phyloP scores from a whole-genome alignment of 164 flowering plant species.

The Umbilicus rupestris region DNA sequence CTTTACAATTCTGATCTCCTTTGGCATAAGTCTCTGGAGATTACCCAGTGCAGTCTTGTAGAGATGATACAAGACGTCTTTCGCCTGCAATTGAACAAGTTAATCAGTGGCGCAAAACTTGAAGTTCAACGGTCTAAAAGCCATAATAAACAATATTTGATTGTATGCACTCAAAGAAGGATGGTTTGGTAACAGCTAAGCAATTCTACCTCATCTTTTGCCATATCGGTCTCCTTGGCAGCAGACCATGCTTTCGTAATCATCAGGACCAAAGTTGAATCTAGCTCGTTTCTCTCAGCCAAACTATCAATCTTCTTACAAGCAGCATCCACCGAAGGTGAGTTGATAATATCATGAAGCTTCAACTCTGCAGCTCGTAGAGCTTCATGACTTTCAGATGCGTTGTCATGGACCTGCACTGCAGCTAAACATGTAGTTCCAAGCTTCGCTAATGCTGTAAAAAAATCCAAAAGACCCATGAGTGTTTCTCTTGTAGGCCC shows the following conservation, averaged over 20 bases:
- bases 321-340: slow-evolving; percentile 72
- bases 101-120: not conserved
- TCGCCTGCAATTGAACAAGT: slow-evolving; percentile 41
- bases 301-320: slow-evolving; percentile 71
- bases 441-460: slow-evolving; percentile 54
- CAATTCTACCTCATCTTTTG: slow-evolving; percentile 65
- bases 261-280: slow-evolving; percentile 70
- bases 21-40: slow-evolving; percentile 73
- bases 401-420: slow-evolving; percentile 66
- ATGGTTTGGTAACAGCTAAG: not conserved
- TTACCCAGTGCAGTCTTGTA: slow-evolving; percentile 57
- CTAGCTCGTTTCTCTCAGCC: slow-evolving; percentile 77
- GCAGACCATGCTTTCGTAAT: slow-evolving; percentile 89
- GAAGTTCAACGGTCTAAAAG: not conserved
- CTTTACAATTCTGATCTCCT: slow-evolving; percentile 74
- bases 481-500: not conserved
- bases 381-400: slow-evolving; percentile 65
- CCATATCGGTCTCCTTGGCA: slow-evolving; percentile 70
- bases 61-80: slow-evolving; percentile 69
- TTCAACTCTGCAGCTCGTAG: slow-evolving; percentile 73
- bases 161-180: no score
- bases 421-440: slow-evolving; percentile 63
- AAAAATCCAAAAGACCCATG: slow-evolving; percentile 2
- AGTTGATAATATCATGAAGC: slow-evolving; percentile 74
- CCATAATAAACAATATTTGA: not conserved